Conservation (phyloP, 1,284 basidiomycete species). For the Neolentinus lepideus region DNA sequence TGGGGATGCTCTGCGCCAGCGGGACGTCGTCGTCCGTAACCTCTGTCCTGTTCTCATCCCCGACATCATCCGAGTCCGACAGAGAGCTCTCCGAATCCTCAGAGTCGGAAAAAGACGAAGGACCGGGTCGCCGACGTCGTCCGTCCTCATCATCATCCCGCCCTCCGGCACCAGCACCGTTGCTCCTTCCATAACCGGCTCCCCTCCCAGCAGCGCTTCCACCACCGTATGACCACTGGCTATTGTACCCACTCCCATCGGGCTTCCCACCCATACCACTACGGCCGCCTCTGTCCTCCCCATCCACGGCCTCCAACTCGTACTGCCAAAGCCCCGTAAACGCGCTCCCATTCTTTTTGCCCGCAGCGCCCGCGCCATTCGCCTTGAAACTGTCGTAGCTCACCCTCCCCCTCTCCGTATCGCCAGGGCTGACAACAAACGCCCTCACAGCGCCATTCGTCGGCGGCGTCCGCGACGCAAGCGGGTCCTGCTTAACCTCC, state of each 20-base stretch:
- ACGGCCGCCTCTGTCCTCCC: constrained; percentile 17
- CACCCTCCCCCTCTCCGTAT: not conserved
- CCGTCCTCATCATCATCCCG: constrained; percentile 27
- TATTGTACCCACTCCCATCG: not conserved
- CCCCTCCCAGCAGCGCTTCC: not conserved
- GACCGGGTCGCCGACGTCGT: constrained; percentile 5
- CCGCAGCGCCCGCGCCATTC: constrained; percentile 9
- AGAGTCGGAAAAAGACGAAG: constrained; percentile 6
- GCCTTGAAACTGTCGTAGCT: not conserved
- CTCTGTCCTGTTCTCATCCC: constrained; percentile 4
- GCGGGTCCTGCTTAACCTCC: not conserved
- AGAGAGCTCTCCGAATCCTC: constrained; percentile 9
- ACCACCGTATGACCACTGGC: constrained; percentile 3
- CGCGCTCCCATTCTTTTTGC: constrained; percentile 3
- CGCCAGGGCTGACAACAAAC: not conserved
- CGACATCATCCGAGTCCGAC: constrained; percentile 7
- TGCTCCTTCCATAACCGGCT: constrained; percentile 10
- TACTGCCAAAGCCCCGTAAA: constrained; percentile 4
- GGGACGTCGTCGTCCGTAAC: constrained; percentile 63
- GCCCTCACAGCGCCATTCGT: not conserved
- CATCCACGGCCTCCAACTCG: constrained; percentile 10
- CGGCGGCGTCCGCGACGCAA: not conserved
- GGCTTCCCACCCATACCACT: constrained; percentile 18
- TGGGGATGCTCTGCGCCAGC: constrained; percentile 70
- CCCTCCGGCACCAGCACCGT: constrained; percentile 14